Percentiles rank a stretch among this genome's conserved stretches.
These are phyloP conservation scores for Spongispora temasekensis DNA, from an alignment of 1,284 basidiomycete genomes.

Conservation along the genomic window DNA sequence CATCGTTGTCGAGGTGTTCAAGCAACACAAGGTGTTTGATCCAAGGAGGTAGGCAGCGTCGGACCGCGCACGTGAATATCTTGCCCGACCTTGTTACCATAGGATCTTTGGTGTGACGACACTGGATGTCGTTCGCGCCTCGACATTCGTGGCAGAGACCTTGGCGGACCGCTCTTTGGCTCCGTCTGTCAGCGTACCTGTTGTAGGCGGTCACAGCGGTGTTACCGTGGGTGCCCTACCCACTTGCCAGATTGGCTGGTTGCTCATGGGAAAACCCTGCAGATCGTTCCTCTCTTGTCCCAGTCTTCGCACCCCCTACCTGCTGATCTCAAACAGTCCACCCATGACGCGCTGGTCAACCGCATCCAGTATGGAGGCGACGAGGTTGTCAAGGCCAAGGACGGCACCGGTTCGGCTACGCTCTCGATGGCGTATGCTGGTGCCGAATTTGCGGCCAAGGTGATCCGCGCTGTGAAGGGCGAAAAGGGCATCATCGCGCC, in stretches of 20 bases:
- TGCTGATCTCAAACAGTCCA: constrained; percentile 44
- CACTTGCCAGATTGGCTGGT: neutral
- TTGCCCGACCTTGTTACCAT: constrained; percentile 5
- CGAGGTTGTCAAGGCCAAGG: constrained; percentile 93
- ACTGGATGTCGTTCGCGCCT: constrained; percentile 95
- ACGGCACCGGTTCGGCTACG: constrained; percentile 84
- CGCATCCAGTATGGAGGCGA: constrained; percentile 97
- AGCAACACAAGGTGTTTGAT: constrained; percentile 90
- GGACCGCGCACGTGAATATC: too few relatives aligned
- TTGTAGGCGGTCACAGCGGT: constrained; percentile 96
- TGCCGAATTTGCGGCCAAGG: constrained; percentile 78
- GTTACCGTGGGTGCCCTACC: constrained; percentile 62
- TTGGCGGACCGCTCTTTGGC: constrained; percentile 65
- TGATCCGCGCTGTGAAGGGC: constrained; percentile 86
- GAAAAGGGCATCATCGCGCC: constrained; percentile 87
- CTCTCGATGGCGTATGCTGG: constrained; percentile 92
- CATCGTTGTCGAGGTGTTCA: constrained; percentile 94
- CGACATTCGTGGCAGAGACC: constrained; percentile 90
- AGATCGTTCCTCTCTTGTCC: constrained; percentile 96
- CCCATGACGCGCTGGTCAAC: constrained; percentile 64
- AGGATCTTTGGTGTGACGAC: constrained; percentile 98
- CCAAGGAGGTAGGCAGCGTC: constrained; percentile 79
- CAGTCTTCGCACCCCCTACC: constrained; percentile 74
- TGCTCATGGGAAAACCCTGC: constrained; percentile 11
- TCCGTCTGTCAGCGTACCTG: constrained; percentile 78